A percentile compares a stretch with the other conserved stretches of the same genome.
Evolutionary conservation across 208 protist species (phyloP).

Genomic region (Acanthamoeba healyi): DNA sequence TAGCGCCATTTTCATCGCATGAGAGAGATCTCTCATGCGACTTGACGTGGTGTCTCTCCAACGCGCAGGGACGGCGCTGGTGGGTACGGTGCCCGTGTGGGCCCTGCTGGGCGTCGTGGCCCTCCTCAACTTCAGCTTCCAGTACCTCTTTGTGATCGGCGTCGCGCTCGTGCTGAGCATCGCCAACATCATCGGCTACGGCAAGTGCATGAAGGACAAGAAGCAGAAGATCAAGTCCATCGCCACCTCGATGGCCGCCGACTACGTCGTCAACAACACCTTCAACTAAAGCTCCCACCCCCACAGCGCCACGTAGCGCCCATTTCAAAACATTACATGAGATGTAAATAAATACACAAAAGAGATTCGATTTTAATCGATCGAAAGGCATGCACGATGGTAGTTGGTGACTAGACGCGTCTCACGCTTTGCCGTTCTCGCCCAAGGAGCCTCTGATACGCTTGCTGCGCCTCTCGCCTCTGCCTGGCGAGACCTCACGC

Average conservation of each 20-base stretch:
- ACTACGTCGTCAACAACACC: constrained; percentile 72
- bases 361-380: neutral
- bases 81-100: constrained; percentile 62
- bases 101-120: constrained; percentile 40
- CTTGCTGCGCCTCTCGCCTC: neutral
- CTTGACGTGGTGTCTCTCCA: neutral
- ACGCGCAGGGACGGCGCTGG: constrained; percentile 27
- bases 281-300: neutral
- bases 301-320: neutral
- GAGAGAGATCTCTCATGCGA: too few species aligned
- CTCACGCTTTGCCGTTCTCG: neutral
- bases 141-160: constrained; percentile 81
- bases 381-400: too few species aligned
- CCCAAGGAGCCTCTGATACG: neutral
- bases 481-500: neutral
- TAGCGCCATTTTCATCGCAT: too few species aligned
- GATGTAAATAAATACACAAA: neutral
- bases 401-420: too few species aligned
- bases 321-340: constrained; percentile 32
- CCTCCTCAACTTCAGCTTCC: constrained; percentile 68
- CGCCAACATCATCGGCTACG: constrained; percentile 87
- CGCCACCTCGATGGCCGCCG: constrained; percentile 64
- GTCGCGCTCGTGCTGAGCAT: constrained; percentile 78
- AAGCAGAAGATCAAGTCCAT: constrained; percentile 60
- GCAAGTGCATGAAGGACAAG: constrained; percentile 86